A percentile compares a stretch with the other conserved stretches of the same genome.
These are phyloP conservation scores for Coniella vitis DNA, from an alignment of 2,329 filamentous ascomycete genomes.

Conservation along the genomic window DNA sequence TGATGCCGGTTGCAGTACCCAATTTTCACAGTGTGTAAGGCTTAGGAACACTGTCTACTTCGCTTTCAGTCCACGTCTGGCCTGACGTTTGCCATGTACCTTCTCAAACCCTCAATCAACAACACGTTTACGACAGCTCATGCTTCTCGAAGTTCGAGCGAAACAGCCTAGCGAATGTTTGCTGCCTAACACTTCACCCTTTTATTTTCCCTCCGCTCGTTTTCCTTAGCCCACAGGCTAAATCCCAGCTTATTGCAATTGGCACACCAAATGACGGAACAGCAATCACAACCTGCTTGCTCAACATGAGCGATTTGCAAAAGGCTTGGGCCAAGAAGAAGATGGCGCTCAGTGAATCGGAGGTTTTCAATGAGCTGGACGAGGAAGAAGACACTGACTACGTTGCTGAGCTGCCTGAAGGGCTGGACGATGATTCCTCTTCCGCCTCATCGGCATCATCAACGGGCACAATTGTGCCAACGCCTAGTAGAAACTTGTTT, in stretches of 20 bases:
- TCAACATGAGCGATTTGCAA: slow-evolving; percentile 72
- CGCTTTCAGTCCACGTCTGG: neutral
- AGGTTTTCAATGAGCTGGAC: slow-evolving; percentile 45
- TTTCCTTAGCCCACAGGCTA: neutral
- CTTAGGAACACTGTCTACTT: no score
- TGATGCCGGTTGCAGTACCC: no score
- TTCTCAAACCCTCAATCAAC: neutral
- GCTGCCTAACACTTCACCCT: neutral
- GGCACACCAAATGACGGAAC: neutral
- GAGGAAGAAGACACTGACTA: slow-evolving; percentile 36
- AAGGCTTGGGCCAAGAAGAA: slow-evolving; percentile 73
- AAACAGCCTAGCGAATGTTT: neutral
- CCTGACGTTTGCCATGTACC: no score
- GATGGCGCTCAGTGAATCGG: slow-evolving; percentile 50
- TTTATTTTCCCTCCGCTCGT: neutral
- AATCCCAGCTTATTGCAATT: neutral
- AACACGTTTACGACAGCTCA: no score
- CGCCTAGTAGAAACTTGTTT: slow-evolving; percentile 65
- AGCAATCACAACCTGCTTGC: neutral
- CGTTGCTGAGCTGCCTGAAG: slow-evolving; percentile 36
- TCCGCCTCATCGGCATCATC: slow-evolving; percentile 85
- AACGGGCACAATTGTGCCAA: slow-evolving; percentile 83
- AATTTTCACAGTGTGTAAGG: no score
- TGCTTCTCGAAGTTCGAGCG: no score
- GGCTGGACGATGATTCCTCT: slow-evolving; percentile 61